A percentile compares a stretch with the other conserved stretches of the same genome.
phyloP scores from a whole-genome alignment of 163 green algal genomes.

The Scenedesmus sp. region DNA sequence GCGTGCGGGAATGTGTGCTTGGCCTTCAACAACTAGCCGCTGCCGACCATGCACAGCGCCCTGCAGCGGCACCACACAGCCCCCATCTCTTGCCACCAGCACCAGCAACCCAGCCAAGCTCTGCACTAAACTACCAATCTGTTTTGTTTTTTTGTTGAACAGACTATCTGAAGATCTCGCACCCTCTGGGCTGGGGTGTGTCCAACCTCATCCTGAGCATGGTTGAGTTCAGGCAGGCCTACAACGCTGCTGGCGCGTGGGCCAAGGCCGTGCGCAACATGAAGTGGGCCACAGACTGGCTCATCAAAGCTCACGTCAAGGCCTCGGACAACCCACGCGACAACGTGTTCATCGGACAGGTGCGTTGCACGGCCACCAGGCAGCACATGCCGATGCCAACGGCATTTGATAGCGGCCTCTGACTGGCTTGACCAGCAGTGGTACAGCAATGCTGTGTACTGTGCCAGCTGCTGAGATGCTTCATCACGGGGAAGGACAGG shows the following conservation, averaged over 20 bases:
- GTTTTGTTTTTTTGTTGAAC: not conserved
- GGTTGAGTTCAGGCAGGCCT: constrained; percentile 44
- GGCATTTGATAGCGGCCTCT: no score
- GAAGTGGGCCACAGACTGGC: constrained; percentile 57
- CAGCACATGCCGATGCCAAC: not conserved
- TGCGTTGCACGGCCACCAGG: not conserved
- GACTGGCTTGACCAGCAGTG: no score
- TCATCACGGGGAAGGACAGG: no score
- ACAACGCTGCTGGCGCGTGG: not conserved
- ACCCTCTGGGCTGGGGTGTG: constrained; percentile 30
- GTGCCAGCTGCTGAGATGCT: no score
- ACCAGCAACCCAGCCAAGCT: not conserved
- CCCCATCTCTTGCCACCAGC: no score
- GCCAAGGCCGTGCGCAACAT: constrained; percentile 24
- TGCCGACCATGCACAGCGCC: not conserved
- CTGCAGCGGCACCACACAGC: no score
- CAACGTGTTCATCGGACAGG: constrained; percentile 53
- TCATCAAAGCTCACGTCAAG: constrained; percentile 52
- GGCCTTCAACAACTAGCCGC: not conserved
- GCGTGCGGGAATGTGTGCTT: no score
- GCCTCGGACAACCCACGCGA: constrained; percentile 38
- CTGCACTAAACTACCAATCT: not conserved
- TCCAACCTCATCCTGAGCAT: constrained; percentile 48
- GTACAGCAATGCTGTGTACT: no score
- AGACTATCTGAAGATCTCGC: constrained; percentile 55